Conservation (phyloP, 768 basidiomycete species). For the Termitomyces sp. region DNA sequence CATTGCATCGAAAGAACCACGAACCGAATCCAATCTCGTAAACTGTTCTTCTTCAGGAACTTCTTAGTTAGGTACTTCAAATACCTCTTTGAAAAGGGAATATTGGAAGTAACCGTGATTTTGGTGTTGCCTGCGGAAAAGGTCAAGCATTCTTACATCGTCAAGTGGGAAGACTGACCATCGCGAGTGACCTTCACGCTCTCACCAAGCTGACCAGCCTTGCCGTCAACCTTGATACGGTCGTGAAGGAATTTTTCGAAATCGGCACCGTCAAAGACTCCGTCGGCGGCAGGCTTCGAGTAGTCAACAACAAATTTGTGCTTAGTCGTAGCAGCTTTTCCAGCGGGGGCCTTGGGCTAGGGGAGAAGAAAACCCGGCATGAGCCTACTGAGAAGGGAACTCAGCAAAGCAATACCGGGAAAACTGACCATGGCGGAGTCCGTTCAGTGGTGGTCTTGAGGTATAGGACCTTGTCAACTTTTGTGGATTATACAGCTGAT, state of each 20-base stretch:
- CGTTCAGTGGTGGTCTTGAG: constrained; percentile 20
- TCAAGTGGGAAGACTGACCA: constrained; percentile 43
- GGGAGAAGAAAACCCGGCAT: constrained; percentile 35
- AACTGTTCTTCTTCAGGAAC: constrained; percentile 95
- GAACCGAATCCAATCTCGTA: constrained; percentile 95
- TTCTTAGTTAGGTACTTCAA: constrained; percentile 99
- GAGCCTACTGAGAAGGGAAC: constrained; percentile 89
- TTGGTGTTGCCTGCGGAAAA: constrained; percentile 58
- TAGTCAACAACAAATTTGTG: constrained; percentile 85
- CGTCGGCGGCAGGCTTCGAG: constrained; percentile 63
- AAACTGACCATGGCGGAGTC: constrained; percentile 64
- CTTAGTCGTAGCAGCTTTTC: constrained; percentile 50
- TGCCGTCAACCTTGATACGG: constrained; percentile 90
- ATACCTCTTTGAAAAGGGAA: constrained; percentile 95
- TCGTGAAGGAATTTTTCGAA: constrained; percentile 89
- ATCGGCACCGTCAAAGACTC: constrained; percentile 55
- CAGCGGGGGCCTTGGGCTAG: constrained; percentile 56
- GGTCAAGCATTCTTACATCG: background rate
- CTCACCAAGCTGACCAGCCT: constrained; percentile 89
- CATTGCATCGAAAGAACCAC: constrained; percentile 9
- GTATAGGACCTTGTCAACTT: constrained; percentile 6
- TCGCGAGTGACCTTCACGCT: constrained; percentile 82
- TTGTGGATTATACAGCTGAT: constrained; percentile 50
- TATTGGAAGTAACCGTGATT: constrained; percentile 78
- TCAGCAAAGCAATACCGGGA: constrained; percentile 78